These are phyloP conservation scores for Claviceps lovelessii DNA, from an alignment of 2,329 filamentous ascomycete genomes.

Conservation along the genomic window DNA sequence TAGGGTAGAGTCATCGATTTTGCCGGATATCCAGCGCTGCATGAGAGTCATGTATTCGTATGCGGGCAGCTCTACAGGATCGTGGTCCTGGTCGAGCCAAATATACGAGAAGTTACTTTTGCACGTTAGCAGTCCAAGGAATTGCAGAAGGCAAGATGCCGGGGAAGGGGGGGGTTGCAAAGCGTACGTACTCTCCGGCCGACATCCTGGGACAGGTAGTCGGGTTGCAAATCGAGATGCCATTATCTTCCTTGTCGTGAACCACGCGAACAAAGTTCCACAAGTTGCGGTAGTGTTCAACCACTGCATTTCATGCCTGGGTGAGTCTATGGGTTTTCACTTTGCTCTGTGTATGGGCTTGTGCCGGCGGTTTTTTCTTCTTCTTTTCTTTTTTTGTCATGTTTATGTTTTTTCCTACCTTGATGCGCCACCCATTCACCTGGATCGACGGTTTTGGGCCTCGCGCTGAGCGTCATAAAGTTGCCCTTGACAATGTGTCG, in stretches of 20 bases:
- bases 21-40: conserved; percentile 86
- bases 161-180: background rate
- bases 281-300: conserved; percentile 81
- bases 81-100: conserved; percentile 62
- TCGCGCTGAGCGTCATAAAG: conserved; percentile 87
- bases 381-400: too few species aligned
- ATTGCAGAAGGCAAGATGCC: background rate
- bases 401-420: conserved; percentile 37
- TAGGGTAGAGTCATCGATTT: conserved; percentile 69
- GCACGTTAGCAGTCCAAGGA: background rate
- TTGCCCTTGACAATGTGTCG: conserved; percentile 91
- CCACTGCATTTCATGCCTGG: conserved; percentile 38
- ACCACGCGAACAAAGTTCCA: conserved; percentile 82
- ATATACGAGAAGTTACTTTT: conserved; percentile 80
- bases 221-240: conserved; percentile 67
- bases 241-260: conserved; percentile 69
- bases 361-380: background rate
- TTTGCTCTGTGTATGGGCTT: background rate
- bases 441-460: conserved; percentile 86
- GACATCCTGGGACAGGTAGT: conserved; percentile 82
- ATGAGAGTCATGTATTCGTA: conserved; percentile 84
- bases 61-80: conserved; percentile 75
- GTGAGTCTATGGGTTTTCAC: background rate
- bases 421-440: conserved; percentile 96
- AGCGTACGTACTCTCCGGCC: conserved; percentile 54